Conservation (phyloP, 2,329 filamentous ascomycete genomes). For the Exophiala viscosa region DNA sequence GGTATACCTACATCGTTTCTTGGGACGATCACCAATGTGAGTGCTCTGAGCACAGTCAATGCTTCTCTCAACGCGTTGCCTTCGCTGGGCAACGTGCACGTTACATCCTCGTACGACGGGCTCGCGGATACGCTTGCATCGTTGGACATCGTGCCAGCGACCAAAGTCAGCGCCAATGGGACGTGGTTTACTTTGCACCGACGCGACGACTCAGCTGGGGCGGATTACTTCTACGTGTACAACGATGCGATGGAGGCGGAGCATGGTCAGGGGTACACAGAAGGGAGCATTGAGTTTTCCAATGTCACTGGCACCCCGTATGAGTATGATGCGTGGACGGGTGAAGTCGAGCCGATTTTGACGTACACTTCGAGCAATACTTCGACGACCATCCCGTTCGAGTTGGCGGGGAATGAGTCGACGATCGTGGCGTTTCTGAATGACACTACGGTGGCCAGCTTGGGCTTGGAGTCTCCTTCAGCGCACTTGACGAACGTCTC, state of each 20-base stretch:
- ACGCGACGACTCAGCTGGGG: slow-evolving; percentile 25
- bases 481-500: background rate
- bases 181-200: slow-evolving; percentile 40
- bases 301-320: slow-evolving; percentile 34
- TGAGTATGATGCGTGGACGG: slow-evolving; percentile 44
- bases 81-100: slow-evolving; percentile 36
- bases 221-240: slow-evolving; percentile 42
- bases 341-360: slow-evolving; percentile 33
- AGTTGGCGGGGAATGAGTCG: slow-evolving; percentile 40
- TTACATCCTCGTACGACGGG: slow-evolving; percentile 29
- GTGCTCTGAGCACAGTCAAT: slow-evolving; percentile 14
- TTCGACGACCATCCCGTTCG: slow-evolving; percentile 34
- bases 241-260: slow-evolving; percentile 32
- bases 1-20: slow-evolving; percentile 27
- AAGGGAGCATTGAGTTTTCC: slow-evolving; percentile 31
- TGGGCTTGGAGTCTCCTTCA: too few relatives aligned
- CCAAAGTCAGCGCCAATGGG: slow-evolving; percentile 29
- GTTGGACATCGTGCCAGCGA: slow-evolving; percentile 34
- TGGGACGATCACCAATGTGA: slow-evolving; percentile 20
- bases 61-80: slow-evolving; percentile 29
- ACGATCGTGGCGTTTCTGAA: slow-evolving; percentile 38
- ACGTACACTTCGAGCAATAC: slow-evolving; percentile 33
- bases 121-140: slow-evolving; percentile 33
- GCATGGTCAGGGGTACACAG: slow-evolving; percentile 19
- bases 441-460: background rate